Evolutionary conservation across 2,329 filamentous ascomycete genomes (phyloP).

Genomic region (Graphium sp.): DNA sequence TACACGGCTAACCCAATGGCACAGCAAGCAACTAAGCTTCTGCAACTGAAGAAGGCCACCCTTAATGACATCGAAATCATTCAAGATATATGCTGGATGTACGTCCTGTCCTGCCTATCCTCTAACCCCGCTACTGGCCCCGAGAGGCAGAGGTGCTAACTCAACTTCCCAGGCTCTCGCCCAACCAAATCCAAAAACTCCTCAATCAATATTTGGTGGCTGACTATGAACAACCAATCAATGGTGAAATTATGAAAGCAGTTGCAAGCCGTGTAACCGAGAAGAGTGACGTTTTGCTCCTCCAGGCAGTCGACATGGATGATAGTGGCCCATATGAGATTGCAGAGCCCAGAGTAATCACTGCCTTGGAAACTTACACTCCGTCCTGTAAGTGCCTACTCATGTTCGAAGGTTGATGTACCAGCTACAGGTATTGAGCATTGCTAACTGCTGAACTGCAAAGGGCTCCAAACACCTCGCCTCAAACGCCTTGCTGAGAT

Average conservation of each 20-base stretch:
- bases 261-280: conserved; percentile 93
- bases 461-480: conserved; percentile 89
- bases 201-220: conserved; percentile 97
- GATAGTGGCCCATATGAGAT: conserved; percentile 98
- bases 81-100: conserved; percentile 99
- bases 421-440: too few species aligned
- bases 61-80: conserved; percentile 99
- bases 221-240: conserved; percentile 98
- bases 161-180: conserved; percentile 53
- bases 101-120: conserved; percentile 21
- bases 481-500: conserved; percentile 96
- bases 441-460: conserved; percentile 11
- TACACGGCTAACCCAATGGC: too few species aligned
- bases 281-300: conserved; percentile 88
- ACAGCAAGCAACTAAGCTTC: conserved; percentile 89
- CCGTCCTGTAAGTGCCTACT: conserved; percentile 61
- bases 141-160: conserved; percentile 2
- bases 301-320: conserved; percentile 96
- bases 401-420: not conserved
- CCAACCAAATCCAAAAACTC: conserved; percentile 97
- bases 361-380: conserved; percentile 92
- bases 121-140: not conserved
- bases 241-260: conserved; percentile 99
- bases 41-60: conserved; percentile 97
- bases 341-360: conserved; percentile 89